Evolutionary conservation across 306 rosid genomes (phyloP).

Genomic region (Medicago arabica): DNA sequence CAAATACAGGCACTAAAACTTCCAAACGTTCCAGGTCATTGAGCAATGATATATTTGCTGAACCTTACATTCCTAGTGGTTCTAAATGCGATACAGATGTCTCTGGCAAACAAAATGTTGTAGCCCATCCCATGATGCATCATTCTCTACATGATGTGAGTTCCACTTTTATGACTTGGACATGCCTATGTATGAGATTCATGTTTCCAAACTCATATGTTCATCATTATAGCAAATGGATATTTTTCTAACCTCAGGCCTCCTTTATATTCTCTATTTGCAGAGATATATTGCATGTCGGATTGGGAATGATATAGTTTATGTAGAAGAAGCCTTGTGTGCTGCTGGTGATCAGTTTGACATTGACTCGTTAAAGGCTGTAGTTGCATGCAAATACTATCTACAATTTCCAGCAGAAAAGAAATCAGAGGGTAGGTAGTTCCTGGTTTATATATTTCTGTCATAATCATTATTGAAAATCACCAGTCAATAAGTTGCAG

Average conservation of each 20-base stretch:
- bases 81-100: slow-evolving; percentile 58
- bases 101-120: slow-evolving; percentile 54
- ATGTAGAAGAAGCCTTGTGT: slow-evolving; percentile 50
- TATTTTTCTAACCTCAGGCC: slow-evolving; percentile 47
- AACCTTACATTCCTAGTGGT: slow-evolving; percentile 57
- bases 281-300: slow-evolving; percentile 65
- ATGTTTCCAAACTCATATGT: slow-evolving; percentile 15
- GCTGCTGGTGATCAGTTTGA: slow-evolving; percentile 53
- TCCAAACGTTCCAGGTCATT: slow-evolving; percentile 53
- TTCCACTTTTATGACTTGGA: slow-evolving; percentile 39
- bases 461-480: slow-evolving; percentile 25
- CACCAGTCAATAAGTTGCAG: slow-evolving; percentile 20
- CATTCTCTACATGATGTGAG: slow-evolving; percentile 68
- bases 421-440: slow-evolving; percentile 80
- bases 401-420: slow-evolving; percentile 71
- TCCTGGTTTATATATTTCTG: slow-evolving; percentile 27
- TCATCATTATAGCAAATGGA: slow-evolving; percentile 35
- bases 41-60: slow-evolving; percentile 53
- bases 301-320: slow-evolving; percentile 66
- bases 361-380: slow-evolving; percentile 71
- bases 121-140: slow-evolving; percentile 42
- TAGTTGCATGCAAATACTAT: slow-evolving; percentile 82
- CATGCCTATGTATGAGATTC: slow-evolving; percentile 34
- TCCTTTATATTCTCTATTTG: slow-evolving; percentile 39
- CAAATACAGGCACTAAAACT: slow-evolving; percentile 45